phyloP scores from a whole-genome alignment of 2,329 filamentous ascomycete species.

The Coniochaeta sp. region DNA sequence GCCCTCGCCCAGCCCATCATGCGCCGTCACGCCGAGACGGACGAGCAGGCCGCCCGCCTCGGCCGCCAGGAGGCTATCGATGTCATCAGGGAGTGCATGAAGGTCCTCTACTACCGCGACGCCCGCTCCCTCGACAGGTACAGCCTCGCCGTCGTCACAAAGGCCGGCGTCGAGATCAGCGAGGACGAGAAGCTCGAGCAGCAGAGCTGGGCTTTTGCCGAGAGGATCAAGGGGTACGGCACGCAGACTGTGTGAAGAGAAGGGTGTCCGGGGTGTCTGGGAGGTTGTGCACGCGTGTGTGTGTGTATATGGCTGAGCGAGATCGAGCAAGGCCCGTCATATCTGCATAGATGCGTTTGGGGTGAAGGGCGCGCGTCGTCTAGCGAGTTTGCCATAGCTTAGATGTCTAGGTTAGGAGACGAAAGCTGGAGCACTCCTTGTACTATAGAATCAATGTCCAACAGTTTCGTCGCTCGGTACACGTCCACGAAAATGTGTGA shows the following conservation, averaged over 20 bases:
- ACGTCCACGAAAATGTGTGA: no score
- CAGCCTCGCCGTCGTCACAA: constrained; percentile 82
- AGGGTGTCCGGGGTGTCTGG: no score
- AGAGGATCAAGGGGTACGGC: constrained; percentile 89
- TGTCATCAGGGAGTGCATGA: constrained; percentile 89
- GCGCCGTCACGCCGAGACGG: constrained; percentile 75
- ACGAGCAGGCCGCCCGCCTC: constrained; percentile 65
- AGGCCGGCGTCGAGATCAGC: constrained; percentile 79
- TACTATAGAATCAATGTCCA: background rate
- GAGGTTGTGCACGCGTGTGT: no score
- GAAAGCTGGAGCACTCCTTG: background rate
- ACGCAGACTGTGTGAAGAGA: constrained; percentile 59
- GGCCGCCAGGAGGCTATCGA: constrained; percentile 72
- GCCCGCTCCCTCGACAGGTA: constrained; percentile 87
- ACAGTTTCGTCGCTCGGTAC: background rate
- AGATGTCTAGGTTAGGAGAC: background rate
- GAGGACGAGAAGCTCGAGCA: constrained; percentile 83
- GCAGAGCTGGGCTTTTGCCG: constrained; percentile 98
- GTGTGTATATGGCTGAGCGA: no score
- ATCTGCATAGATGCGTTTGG: no score
- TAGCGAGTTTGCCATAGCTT: background rate
- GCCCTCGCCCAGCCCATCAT: constrained; percentile 91
- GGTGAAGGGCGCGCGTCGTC: no score
- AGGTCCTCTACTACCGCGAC: constrained; percentile 96
- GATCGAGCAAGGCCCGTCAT: no score